Conservation (phyloP, 495 filamentous ascomycete genomes). For the Aspergillus panamensis region DNA sequence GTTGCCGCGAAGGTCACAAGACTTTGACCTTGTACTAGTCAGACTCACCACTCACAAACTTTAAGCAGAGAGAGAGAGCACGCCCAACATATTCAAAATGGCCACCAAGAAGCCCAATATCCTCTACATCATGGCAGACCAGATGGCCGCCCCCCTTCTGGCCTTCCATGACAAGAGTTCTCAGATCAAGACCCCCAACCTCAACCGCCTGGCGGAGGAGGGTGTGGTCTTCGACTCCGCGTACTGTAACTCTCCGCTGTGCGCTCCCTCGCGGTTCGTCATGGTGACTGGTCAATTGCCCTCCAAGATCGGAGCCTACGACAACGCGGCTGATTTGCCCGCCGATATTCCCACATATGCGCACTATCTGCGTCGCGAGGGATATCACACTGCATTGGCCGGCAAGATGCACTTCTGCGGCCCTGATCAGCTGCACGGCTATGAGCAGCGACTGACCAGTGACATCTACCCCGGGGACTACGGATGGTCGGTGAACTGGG, state of each 20-base stretch:
- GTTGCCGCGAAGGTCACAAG: background rate
- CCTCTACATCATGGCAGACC: slow-evolving; percentile 89
- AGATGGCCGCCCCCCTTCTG: slow-evolving; percentile 80
- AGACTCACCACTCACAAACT: background rate
- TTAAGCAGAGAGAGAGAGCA: slow-evolving; percentile 3
- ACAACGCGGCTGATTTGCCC: slow-evolving; percentile 75
- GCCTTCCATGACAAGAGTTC: slow-evolving; percentile 79
- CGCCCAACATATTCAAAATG: slow-evolving; percentile 28
- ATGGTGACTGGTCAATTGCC: slow-evolving; percentile 86
- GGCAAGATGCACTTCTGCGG: slow-evolving; percentile 97
- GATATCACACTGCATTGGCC: slow-evolving; percentile 83
- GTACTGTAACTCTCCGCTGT: slow-evolving; percentile 86
- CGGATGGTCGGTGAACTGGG: slow-evolving; percentile 89
- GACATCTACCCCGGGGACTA: slow-evolving; percentile 92
- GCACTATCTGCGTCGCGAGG: slow-evolving; percentile 78
- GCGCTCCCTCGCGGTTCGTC: slow-evolving; percentile 81
- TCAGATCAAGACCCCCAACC: slow-evolving; percentile 79
- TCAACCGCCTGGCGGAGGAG: slow-evolving; percentile 71
- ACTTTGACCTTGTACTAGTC: background rate
- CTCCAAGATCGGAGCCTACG: slow-evolving; percentile 80
- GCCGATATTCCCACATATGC: slow-evolving; percentile 81
- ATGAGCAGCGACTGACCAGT: slow-evolving; percentile 80
- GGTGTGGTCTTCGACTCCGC: slow-evolving; percentile 84
- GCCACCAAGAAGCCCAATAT: slow-evolving; percentile 62
- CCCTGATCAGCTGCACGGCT: slow-evolving; percentile 82